phyloP scores from a whole-genome alignment of 140 eudicot genomes.

The Cichorium intybus region DNA sequence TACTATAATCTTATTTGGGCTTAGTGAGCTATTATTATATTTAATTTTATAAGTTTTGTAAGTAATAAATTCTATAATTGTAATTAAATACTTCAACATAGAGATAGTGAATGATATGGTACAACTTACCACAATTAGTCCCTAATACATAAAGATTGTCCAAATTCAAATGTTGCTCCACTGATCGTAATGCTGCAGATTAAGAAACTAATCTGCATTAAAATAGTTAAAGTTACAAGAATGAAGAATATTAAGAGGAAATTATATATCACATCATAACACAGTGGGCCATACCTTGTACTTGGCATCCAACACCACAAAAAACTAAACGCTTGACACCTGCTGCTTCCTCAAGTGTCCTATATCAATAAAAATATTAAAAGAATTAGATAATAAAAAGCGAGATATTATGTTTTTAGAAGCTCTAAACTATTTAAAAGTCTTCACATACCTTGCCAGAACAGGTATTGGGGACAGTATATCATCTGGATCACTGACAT shows the following conservation, averaged over 20 bases:
- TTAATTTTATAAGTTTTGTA: too few species aligned
- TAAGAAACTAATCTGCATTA: conserved; percentile 76
- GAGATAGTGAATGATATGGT: background rate
- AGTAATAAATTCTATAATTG: too few species aligned
- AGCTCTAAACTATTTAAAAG: background rate
- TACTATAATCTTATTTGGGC: too few species aligned
- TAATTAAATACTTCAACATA: conserved; percentile 1
- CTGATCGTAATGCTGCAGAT: conserved; percentile 86
- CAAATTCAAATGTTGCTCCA: conserved; percentile 74
- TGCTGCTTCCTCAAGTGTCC: conserved; percentile 98
- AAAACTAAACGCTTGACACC: conserved; percentile 93
- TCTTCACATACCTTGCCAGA: conserved; percentile 66
- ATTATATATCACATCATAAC: background rate
- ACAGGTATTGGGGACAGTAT: conserved; percentile 80
- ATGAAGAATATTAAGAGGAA: conserved; percentile 21
- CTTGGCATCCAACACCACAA: conserved; percentile 99
- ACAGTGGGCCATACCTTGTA: conserved; percentile 60
- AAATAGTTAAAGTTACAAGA: conserved; percentile 49
- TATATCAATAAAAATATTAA: conserved; percentile 24
- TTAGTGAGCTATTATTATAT: too few species aligned
- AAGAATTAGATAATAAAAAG: background rate
- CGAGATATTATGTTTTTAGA: background rate
- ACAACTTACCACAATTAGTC: conserved; percentile 78
- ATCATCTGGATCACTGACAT: conserved; percentile 85
- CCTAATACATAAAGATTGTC: too few species aligned